phyloP scores from a whole-genome alignment of 192 early-diverging fungal species.

The Linnemannia zychae region DNA sequence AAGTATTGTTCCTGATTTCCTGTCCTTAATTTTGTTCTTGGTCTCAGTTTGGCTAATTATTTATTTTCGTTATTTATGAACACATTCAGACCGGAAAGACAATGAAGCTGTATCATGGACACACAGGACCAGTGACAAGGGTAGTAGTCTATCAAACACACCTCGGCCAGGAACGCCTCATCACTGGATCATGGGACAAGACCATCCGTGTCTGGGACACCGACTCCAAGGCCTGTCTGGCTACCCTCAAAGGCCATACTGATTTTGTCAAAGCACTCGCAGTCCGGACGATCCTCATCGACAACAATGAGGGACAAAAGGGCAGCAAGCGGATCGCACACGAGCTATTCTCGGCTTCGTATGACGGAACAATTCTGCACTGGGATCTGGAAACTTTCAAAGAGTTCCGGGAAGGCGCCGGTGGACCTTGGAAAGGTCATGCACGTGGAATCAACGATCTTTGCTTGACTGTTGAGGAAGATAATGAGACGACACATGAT shows the following conservation, averaged over 20 bases:
- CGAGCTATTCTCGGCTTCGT: constrained; percentile 80
- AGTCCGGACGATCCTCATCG: constrained; percentile 39
- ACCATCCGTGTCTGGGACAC: constrained; percentile 86
- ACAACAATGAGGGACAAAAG: background rate
- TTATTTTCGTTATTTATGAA: background rate
- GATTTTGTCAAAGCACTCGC: constrained; percentile 93
- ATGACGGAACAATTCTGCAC: constrained; percentile 84
- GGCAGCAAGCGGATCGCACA: constrained; percentile 38
- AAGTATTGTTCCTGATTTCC: no score
- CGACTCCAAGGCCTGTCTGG: constrained; percentile 75
- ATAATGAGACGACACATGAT: constrained; percentile 18
- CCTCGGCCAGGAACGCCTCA: constrained; percentile 70
- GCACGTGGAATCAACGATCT: constrained; percentile 50
- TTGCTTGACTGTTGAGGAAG: constrained; percentile 49
- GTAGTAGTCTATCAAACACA: constrained; percentile 64
- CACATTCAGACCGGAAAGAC: constrained; percentile 63
- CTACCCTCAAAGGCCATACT: constrained; percentile 79
- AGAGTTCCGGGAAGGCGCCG: constrained; percentile 45
- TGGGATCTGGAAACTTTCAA: constrained; percentile 77
- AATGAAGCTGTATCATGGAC: constrained; percentile 69
- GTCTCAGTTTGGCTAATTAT: no score
- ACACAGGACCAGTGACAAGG: constrained; percentile 79
- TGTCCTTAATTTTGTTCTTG: no score
- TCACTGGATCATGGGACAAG: constrained; percentile 98
- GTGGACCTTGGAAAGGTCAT: constrained; percentile 51